Percentiles rank a stretch among this genome's conserved stretches.
Evolutionary conservation across 2,329 filamentous ascomycete genomes (phyloP).

Genomic region (Alternaria longipes): DNA sequence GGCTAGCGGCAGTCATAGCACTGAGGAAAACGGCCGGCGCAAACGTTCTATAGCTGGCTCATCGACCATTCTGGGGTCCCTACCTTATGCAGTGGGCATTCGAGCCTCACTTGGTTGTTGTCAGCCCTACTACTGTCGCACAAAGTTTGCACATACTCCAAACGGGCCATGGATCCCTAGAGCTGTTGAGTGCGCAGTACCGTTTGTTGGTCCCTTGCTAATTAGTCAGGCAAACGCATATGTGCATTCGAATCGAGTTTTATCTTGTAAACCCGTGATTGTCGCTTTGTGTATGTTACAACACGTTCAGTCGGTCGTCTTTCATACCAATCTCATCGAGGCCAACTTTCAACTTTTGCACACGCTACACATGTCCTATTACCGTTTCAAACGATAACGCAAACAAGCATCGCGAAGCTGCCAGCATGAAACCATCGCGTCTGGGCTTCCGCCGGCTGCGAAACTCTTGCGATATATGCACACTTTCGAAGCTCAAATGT

Average conservation of each 20-base stretch:
- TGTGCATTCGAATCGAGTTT: neutral
- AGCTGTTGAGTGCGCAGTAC: neutral
- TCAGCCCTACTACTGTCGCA: neutral
- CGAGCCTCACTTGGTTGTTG: neutral
- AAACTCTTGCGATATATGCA: slow-evolving; percentile 3
- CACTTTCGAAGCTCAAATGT: slow-evolving; percentile 1
- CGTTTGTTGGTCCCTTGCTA: neutral
- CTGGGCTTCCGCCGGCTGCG: neutral
- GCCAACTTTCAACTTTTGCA: neutral
- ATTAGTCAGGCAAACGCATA: neutral
- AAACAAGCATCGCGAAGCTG: neutral
- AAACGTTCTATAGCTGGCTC: neutral
- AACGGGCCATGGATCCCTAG: neutral
- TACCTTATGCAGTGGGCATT: neutral
- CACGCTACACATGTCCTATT: neutral
- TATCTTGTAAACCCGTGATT: neutral
- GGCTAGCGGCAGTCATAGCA: neutral
- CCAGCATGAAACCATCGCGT: neutral
- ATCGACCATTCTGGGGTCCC: neutral
- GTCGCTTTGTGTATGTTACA: neutral
- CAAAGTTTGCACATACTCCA: neutral
- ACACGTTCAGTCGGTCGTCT: neutral
- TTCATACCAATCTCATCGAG: neutral
- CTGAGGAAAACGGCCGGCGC: neutral
- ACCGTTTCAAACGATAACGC: neutral